phyloP scores from a whole-genome alignment of 73 alveolate species.

The Paraurostyla sp. region DNA sequence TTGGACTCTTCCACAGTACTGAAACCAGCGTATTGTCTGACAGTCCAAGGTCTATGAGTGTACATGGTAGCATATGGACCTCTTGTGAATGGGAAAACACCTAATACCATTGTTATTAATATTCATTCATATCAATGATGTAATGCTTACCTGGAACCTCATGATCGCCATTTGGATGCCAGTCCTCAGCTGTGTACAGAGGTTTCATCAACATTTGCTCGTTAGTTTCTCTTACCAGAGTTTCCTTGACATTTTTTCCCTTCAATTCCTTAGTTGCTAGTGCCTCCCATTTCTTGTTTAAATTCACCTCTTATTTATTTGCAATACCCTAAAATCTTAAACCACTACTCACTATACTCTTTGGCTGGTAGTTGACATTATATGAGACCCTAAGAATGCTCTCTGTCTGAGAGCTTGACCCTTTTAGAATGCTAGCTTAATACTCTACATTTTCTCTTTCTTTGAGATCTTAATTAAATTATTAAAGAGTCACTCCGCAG shows the following conservation, averaged over 20 bases:
- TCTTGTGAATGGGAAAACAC: constrained; percentile 78
- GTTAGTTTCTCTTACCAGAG: constrained; percentile 67
- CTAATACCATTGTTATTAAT: no score
- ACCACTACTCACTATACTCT: background rate
- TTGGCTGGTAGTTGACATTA: background rate
- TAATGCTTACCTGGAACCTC: constrained; percentile 56
- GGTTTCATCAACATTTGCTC: constrained; percentile 77
- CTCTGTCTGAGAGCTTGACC: background rate
- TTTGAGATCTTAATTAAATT: background rate
- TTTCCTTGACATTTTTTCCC: constrained; percentile 60
- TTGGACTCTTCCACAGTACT: constrained; percentile 83
- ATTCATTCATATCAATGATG: no score
- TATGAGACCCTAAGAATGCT: background rate
- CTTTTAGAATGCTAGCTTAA: background rate
- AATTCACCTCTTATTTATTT: background rate
- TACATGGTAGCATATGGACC: constrained; percentile 88
- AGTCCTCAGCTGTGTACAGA: constrained; percentile 73
- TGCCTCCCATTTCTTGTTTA: constrained; percentile 66
- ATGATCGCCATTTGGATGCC: background rate
- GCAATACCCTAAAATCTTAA: background rate
- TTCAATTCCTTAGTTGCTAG: constrained; percentile 73
- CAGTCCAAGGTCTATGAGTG: constrained; percentile 85
- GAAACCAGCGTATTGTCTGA: constrained; percentile 85
- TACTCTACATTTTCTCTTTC: background rate
- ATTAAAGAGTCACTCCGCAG: constrained; percentile 15